Percentiles rank a stretch among this genome's conserved stretches.
phyloP scores from a whole-genome alignment of 2,329 filamentous ascomycete genomes.

The Colletotrichum abscissum region DNA sequence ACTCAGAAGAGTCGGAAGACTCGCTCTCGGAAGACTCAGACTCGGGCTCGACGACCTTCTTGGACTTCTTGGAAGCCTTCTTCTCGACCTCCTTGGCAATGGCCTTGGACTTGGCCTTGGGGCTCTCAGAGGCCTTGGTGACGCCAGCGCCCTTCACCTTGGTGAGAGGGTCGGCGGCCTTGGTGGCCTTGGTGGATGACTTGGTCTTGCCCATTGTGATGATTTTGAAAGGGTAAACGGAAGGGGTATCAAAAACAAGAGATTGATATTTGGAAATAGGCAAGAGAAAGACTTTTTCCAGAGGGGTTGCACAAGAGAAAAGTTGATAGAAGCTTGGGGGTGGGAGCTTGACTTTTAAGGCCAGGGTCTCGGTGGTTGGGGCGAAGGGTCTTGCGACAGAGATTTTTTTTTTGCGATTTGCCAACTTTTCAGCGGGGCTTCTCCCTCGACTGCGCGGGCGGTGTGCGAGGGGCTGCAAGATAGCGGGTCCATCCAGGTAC shows the following conservation, averaged over 20 bases:
- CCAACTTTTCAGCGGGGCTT: slow-evolving; percentile 33
- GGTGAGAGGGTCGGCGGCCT: slow-evolving; percentile 59
- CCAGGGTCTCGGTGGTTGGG: slow-evolving; percentile 34
- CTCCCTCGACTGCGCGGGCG: slow-evolving; percentile 26
- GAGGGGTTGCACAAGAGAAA: slow-evolving; percentile 22
- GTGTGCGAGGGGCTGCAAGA: slow-evolving; percentile 25
- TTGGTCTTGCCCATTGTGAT: slow-evolving; percentile 70
- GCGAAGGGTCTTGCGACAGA: slow-evolving; percentile 35
- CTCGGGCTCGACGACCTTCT: slow-evolving; percentile 45
- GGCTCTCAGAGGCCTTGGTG: slow-evolving; percentile 73
- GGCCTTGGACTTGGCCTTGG: slow-evolving; percentile 76
- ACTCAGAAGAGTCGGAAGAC: slow-evolving; percentile 43
- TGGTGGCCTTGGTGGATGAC: slow-evolving; percentile 65
- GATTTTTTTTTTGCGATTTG: slow-evolving; percentile 35
- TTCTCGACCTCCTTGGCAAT: slow-evolving; percentile 68
- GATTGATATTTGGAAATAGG: slow-evolving; percentile 10
- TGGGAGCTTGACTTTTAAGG: slow-evolving; percentile 34
- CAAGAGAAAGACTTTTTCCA: slow-evolving; percentile 30
- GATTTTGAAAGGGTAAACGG: not conserved
- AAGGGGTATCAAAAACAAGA: not conserved
- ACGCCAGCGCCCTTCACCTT: slow-evolving; percentile 74
- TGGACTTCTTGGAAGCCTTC: slow-evolving; percentile 60
- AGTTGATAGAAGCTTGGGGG: slow-evolving; percentile 8
- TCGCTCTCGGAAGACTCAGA: slow-evolving; percentile 39
- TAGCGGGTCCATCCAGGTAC: slow-evolving; percentile 1